phyloP scores from a whole-genome alignment of 345 rosid species.

The Citrus reticulata region DNA sequence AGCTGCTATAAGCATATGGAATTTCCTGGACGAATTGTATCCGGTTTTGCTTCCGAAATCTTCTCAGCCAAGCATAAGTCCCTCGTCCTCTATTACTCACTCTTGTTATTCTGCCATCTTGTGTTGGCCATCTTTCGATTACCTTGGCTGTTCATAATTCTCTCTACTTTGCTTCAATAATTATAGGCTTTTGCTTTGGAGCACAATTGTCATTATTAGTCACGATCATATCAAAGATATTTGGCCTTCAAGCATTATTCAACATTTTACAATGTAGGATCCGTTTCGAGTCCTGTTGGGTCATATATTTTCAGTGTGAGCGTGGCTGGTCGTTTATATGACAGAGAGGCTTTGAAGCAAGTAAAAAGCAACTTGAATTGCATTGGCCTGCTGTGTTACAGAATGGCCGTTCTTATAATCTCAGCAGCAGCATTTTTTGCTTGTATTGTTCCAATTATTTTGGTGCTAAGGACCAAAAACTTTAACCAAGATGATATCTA shows the following conservation, averaged over 20 bases:
- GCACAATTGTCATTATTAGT: slow-evolving; percentile 45
- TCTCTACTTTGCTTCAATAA: slow-evolving; percentile 44
- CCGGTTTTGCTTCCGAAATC: slow-evolving; percentile 42
- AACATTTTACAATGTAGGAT: slow-evolving; percentile 42
- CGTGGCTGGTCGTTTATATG: slow-evolving; percentile 50
- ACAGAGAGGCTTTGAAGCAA: slow-evolving; percentile 41
- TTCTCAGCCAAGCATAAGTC: slow-evolving; percentile 36
- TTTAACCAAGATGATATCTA: no score
- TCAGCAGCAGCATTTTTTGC: no score
- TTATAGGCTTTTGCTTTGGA: slow-evolving; percentile 51
- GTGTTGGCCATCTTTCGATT: slow-evolving; percentile 43
- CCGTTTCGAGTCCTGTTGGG: slow-evolving; percentile 46
- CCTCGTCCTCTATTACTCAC: slow-evolving; percentile 46
- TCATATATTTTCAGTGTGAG: slow-evolving; percentile 40
- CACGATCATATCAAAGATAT: slow-evolving; percentile 51
- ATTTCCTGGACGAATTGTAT: slow-evolving; percentile 9
- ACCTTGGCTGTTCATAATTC: slow-evolving; percentile 47
- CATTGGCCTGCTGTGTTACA: no score
- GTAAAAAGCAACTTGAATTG: slow-evolving; percentile 24
- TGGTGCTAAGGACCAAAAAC: no score
- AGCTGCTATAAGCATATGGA: slow-evolving; percentile 51
- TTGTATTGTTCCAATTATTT: no score
- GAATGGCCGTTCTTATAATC: no score
- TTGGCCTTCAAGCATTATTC: slow-evolving; percentile 53
- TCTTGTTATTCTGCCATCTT: slow-evolving; percentile 32